phyloP scores from a whole-genome alignment of 257 asterid genomes.

The Nicotiana noctiflora region DNA sequence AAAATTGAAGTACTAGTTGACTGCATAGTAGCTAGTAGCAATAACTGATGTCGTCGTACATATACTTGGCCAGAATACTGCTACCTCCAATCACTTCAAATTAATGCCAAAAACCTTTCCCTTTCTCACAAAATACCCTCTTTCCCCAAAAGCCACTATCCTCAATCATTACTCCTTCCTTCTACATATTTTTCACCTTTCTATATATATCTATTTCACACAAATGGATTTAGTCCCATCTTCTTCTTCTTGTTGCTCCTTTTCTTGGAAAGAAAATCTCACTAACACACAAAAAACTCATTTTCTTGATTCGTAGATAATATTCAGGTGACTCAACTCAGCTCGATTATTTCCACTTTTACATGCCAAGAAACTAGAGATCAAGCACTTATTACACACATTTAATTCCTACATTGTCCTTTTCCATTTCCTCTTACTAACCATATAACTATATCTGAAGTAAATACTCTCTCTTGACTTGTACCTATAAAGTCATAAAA shows the following conservation, averaged over 20 bases:
- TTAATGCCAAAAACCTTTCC: background rate
- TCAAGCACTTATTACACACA: background rate
- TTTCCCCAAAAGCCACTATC: slow-evolving; percentile 4
- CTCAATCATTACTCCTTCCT: slow-evolving; percentile 4
- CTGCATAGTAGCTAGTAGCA: background rate
- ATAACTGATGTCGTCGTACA: background rate
- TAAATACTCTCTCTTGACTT: background rate
- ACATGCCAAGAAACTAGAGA: too few relatives aligned
- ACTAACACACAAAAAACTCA: background rate
- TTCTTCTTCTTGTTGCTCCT: background rate
- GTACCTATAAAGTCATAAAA: background rate
- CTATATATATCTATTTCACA: background rate
- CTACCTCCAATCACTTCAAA: slow-evolving; percentile 11
- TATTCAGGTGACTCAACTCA: background rate
- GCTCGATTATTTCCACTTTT: too few relatives aligned
- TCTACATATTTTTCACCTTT: background rate
- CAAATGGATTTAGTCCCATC: background rate
- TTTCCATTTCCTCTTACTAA: background rate
- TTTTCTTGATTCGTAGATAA: background rate
- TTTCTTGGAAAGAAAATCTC: background rate
- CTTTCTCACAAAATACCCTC: slow-evolving; percentile 5
- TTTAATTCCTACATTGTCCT: background rate
- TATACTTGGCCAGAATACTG: background rate
- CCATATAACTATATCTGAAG: background rate
- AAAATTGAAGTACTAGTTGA: too few relatives aligned